These are phyloP conservation scores for Alternaria triticina DNA, from an alignment of 2,329 filamentous ascomycete species.

Conservation along the genomic window DNA sequence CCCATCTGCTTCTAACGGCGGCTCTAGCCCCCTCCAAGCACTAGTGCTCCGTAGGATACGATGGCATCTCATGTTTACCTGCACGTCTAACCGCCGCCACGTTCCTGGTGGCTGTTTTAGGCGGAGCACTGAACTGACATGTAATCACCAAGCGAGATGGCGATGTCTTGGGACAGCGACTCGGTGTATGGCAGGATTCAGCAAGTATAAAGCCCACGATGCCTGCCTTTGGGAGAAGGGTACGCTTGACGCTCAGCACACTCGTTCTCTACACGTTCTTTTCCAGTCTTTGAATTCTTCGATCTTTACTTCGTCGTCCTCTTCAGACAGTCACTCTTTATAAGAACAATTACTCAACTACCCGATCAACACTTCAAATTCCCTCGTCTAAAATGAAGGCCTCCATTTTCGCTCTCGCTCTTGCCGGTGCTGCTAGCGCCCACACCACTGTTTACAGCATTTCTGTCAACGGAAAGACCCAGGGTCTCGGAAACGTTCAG, in stretches of 20 bases:
- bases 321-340: constrained; percentile 22
- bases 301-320: constrained; percentile 21
- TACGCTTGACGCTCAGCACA: constrained; percentile 43
- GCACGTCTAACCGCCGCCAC: constrained; percentile 13
- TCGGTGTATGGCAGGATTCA: background rate
- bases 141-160: constrained; percentile 30
- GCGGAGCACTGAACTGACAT: constrained; percentile 16
- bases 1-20: constrained; percentile 22
- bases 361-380: constrained; percentile 3
- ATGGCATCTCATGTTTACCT: constrained; percentile 11
- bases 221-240: constrained; percentile 13
- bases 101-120: constrained; percentile 19
- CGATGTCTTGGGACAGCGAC: background rate
- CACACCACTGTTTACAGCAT: constrained; percentile 46
- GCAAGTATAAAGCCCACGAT: constrained; percentile 29
- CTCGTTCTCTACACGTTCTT: constrained; percentile 31
- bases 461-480: constrained; percentile 52
- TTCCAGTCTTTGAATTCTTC: constrained; percentile 23
- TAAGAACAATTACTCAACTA: constrained; percentile 5
- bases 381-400: constrained; percentile 39
- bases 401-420: constrained; percentile 36
- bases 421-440: constrained; percentile 37
- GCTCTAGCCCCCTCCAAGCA: constrained; percentile 17
- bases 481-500: constrained; percentile 42
- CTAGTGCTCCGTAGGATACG: constrained; percentile 17